A percentile compares a stretch with the other conserved stretches of the same genome.
Evolutionary conservation across 768 basidiomycete genomes (phyloP).

Genomic region (Boletus coccyginus): DNA sequence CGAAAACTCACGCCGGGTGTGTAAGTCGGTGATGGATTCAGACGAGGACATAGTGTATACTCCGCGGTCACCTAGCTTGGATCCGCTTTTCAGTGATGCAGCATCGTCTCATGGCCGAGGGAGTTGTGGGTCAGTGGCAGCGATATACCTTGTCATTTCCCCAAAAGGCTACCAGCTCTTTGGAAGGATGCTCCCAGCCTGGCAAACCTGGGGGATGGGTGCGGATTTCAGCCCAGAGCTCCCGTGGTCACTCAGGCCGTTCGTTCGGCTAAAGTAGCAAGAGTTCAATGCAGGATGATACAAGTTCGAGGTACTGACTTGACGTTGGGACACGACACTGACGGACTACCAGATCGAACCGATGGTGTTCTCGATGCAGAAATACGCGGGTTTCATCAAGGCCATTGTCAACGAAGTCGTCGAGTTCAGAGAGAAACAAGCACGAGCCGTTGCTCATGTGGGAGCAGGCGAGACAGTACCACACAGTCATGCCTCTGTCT

Average conservation of each 20-base stretch:
- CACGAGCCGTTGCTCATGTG: slow-evolving; percentile 34
- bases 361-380: slow-evolving; percentile 49
- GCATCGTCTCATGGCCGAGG: slow-evolving; percentile 40
- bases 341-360: slow-evolving; percentile 42
- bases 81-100: too few species aligned
- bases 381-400: slow-evolving; percentile 43
- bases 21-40: slow-evolving; percentile 60
- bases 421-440: slow-evolving; percentile 29
- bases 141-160: slow-evolving; percentile 62
- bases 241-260: slow-evolving; percentile 59
- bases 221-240: slow-evolving; percentile 41
- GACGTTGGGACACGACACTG: not conserved
- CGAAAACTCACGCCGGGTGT: slow-evolving; percentile 55
- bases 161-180: slow-evolving; percentile 67
- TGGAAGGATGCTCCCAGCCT: slow-evolving; percentile 61
- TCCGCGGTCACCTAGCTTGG: too few species aligned
- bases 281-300: slow-evolving; percentile 45
- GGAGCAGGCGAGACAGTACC: slow-evolving; percentile 36
- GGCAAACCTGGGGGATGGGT: slow-evolving; percentile 70
- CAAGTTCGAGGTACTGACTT: slow-evolving; percentile 44
- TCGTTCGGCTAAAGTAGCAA: slow-evolving; percentile 50
- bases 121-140: slow-evolving; percentile 59
- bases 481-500: slow-evolving; percentile 38
- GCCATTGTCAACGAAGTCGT: slow-evolving; percentile 41
- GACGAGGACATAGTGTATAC: slow-evolving; percentile 60